Evolutionary conservation across 768 basidiomycete species (phyloP).

Genomic region (Mycena belliarum): DNA sequence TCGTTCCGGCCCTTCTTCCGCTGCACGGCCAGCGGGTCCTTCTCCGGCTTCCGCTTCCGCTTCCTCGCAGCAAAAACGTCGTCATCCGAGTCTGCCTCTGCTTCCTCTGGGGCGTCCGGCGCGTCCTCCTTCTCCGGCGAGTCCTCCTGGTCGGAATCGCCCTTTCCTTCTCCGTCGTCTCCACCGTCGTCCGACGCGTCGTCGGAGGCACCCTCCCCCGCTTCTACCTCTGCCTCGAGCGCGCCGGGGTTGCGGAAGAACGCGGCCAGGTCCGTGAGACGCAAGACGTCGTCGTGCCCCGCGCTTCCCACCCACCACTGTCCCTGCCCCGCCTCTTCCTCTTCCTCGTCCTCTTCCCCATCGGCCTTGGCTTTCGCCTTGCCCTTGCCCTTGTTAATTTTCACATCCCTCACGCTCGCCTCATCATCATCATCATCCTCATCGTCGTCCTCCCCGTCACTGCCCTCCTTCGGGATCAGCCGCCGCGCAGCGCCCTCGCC

Average conservation of each 20-base stretch:
- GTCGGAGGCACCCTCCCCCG: background rate
- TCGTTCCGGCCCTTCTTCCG: constrained; percentile 64
- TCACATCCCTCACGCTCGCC: constrained; percentile 22
- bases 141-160: constrained; percentile 32
- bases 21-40: constrained; percentile 47
- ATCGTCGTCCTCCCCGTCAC: constrained; percentile 8
- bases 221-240: background rate
- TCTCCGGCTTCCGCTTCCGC: constrained; percentile 58
- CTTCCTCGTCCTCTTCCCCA: constrained; percentile 17
- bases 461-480: constrained; percentile 23
- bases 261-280: constrained; percentile 80
- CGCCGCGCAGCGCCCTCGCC: constrained; percentile 40
- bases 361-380: constrained; percentile 1
- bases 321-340: constrained; percentile 23
- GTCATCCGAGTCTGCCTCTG: constrained; percentile 13
- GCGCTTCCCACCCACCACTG: constrained; percentile 91
- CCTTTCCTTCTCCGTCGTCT: constrained; percentile 27
- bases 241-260: constrained; percentile 52
- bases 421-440: background rate
- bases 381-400: constrained; percentile 16
- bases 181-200: background rate
- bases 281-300: constrained; percentile 85
- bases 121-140: constrained; percentile 19
- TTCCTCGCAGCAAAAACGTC: constrained; percentile 40
- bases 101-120: constrained; percentile 26